Evolutionary conservation across 2,329 filamentous ascomycete genomes (phyloP), one percentile per base, ranked within the genome.

Genomic region (Colletotrichum sp.): DNA sequence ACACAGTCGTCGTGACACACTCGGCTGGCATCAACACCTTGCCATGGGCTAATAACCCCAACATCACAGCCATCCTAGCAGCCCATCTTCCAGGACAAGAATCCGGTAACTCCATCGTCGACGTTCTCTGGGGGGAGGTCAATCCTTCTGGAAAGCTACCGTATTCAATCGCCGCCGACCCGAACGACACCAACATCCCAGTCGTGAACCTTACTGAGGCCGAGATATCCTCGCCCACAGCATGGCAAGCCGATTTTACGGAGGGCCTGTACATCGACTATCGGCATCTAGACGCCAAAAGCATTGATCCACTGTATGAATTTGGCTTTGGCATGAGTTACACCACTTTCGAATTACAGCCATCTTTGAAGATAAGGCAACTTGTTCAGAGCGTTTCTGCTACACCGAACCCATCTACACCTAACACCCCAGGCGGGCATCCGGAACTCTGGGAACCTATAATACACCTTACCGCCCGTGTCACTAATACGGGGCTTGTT

Each of bases 51-150:
- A 83, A 90, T 32, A 87, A 91, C 80, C 90, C 91, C 4, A 95
- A 95, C 80, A 90, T 96, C 77, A 94, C 93, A 55, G 94, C 93
- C 26, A 93, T 96, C 73, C 86, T 96, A n/a, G 95, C 93, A 90
- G 94, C 93, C 52, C 93, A 93, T 80, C 87, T 96, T 49, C 94
- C 94, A 0, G 94, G 94, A 21, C 92, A 95, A 80, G 93, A 96
- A 84, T 94, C 91, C 77, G 94, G 94, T 6, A 95, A 95, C 80
- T 90, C 93, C 4, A 90, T 96, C 57, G 92, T 92, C 4, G 94
- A 96, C 80, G 88, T 96, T 24, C 88, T 96, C 5, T 96, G 95
- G 82, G 94, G 94, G 49, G 79, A 82, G 5, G 80, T 82, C 1
- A 83, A 81, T 34, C 88, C 88, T 9, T 86, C 83, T 2, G 88